phyloP scores from a whole-genome alignment of 202 grass and related monocot genomes.

The Schoenoplectus tabernaemontani region DNA sequence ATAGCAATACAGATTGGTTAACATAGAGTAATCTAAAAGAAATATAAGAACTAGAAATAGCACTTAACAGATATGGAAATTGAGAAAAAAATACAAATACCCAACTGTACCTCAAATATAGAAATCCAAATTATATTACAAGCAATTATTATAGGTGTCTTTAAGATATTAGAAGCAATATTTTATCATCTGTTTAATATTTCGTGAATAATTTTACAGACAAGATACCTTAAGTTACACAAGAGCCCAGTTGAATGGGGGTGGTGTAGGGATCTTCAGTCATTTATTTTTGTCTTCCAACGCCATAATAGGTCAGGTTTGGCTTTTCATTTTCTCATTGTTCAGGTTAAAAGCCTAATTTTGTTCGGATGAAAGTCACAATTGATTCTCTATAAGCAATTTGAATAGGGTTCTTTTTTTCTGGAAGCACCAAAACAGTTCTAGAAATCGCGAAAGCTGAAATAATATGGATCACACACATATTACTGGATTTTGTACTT shows the following conservation, averaged over 20 bases:
- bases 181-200: constrained; percentile 5
- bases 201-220: constrained; percentile 34
- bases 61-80: neutral
- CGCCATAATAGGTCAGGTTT: constrained; percentile 60
- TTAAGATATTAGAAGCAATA: neutral
- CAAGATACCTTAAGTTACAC: constrained; percentile 60
- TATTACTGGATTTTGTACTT: neutral
- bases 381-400: neutral
- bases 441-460: neutral
- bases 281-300: constrained; percentile 87
- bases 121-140: neutral
- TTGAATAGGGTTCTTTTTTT: neutral
- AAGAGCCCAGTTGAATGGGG: constrained; percentile 84
- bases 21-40: neutral
- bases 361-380: neutral
- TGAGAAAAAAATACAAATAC: neutral
- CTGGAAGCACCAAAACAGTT: neutral
- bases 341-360: neutral
- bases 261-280: constrained; percentile 91
- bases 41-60: neutral
- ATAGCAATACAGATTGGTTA: neutral
- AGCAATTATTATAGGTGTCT: neutral
- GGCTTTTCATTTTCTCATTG: constrained; percentile 14
- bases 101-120: neutral
- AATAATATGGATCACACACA: neutral